These are phyloP conservation scores for Platanus orientalis DNA, from an alignment of 164 flowering plant species.

Conservation along the genomic window DNA sequence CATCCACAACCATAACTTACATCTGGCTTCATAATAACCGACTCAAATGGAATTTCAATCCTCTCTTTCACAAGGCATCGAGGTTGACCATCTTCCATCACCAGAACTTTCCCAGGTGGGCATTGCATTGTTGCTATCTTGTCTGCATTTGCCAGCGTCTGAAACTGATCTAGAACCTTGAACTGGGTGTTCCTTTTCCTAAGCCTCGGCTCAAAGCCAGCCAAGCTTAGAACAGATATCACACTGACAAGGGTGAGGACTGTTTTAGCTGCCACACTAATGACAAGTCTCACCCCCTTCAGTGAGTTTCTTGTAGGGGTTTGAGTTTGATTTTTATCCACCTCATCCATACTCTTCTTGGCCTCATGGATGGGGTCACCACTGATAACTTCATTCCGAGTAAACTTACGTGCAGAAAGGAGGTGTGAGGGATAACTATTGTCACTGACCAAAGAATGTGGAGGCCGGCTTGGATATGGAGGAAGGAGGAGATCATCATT, in stretches of 20 bases:
- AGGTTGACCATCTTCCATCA: constrained; percentile 63
- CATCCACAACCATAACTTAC: constrained; percentile 84
- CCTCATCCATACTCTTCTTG: constrained; percentile 15
- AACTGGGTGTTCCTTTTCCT: constrained; percentile 30
- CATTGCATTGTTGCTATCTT: constrained; percentile 33
- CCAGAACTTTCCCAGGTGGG: constrained; percentile 81
- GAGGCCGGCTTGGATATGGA: constrained; percentile 70
- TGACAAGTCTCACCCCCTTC: constrained; percentile 32
- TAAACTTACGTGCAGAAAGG: constrained; percentile 20
- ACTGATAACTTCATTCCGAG: constrained; percentile 31
- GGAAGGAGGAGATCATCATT: constrained; percentile 81
- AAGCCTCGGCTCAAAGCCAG: constrained; percentile 58
- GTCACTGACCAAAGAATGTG: constrained; percentile 36
- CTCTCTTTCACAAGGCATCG: constrained; percentile 92
- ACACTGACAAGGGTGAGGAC: constrained; percentile 62
- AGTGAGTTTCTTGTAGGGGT: constrained; percentile 18
- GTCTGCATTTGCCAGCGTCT: constrained; percentile 23
- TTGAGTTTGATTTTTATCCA: constrained; percentile 18
- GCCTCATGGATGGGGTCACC: constrained; percentile 23
- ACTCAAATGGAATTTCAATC: constrained; percentile 74
- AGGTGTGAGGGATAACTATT: constrained; percentile 37
- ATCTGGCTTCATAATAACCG: constrained; percentile 52
- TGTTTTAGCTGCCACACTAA: constrained; percentile 52
- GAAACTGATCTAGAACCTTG: constrained; percentile 33
- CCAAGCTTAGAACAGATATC: constrained; percentile 50